phyloP scores from a whole-genome alignment of 129 eudicot genomes.

The Smallanthus sonchifolius region DNA sequence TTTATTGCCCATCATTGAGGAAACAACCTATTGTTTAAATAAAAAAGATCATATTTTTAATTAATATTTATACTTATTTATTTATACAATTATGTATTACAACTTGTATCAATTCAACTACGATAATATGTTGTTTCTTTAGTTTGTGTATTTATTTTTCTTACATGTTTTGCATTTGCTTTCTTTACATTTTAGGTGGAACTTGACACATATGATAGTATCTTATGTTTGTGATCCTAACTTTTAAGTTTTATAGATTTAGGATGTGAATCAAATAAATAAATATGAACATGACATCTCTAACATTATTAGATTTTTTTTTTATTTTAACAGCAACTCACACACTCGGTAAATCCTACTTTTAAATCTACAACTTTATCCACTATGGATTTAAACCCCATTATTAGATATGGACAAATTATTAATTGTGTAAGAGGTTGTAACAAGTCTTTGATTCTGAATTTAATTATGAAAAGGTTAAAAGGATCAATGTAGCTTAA shows the following conservation, averaged over 20 bases:
- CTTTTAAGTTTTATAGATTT: too few species aligned
- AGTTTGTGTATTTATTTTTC: neutral
- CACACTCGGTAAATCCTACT: too few species aligned
- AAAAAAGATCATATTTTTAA: neutral
- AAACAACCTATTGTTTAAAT: constrained; percentile 4
- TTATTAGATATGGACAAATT: too few species aligned
- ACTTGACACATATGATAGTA: neutral
- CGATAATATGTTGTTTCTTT: neutral
- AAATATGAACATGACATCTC: neutral
- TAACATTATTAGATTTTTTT: too few species aligned
- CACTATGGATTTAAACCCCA: too few species aligned
- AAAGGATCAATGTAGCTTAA: too few species aligned
- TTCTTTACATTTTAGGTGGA: neutral
- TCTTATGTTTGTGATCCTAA: neutral
- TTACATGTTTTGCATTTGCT: neutral
- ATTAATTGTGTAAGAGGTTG: neutral
- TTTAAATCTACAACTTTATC: too few species aligned
- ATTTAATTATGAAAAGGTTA: neutral
- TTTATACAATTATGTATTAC: constrained; percentile 3
- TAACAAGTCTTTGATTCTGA: neutral
- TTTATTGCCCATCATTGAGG: constrained; percentile 37
- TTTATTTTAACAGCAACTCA: too few species aligned
- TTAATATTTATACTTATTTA: neutral
- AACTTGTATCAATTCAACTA: neutral
- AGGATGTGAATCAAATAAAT: neutral